Conservation (phyloP, 2,329 filamentous ascomycete genomes). For the Calonectria pseudoreteaudii region DNA sequence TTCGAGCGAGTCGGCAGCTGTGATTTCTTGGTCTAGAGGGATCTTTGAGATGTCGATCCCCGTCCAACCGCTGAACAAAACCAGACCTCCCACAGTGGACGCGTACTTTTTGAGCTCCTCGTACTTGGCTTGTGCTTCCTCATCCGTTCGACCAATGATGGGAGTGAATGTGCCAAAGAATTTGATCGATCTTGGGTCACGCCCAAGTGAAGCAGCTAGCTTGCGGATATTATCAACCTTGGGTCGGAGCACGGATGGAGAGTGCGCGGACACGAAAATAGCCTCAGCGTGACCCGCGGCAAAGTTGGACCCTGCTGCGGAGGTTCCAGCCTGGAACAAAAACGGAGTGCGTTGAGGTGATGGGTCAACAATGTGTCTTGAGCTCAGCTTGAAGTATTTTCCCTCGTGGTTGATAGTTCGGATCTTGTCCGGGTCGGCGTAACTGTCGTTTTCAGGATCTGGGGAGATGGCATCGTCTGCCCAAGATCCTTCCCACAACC, state of each 20-base stretch:
- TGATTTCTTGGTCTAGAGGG: conserved; percentile 68
- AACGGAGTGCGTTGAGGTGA: conserved; percentile 69
- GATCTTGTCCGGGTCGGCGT: conserved; percentile 69
- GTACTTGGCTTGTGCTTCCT: conserved; percentile 65
- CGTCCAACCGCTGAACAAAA: conserved; percentile 68
- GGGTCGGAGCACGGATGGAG: conserved; percentile 58
- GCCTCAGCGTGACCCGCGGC: conserved; percentile 70
- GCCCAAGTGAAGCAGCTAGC: conserved; percentile 61
- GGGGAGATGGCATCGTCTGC: conserved; percentile 67
- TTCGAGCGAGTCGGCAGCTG: conserved; percentile 64
- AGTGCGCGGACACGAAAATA: conserved; percentile 69
- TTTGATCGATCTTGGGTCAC: conserved; percentile 68
- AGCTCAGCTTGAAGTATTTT: conserved; percentile 62
- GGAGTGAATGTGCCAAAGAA: conserved; percentile 65
- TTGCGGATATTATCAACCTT: conserved; percentile 66
- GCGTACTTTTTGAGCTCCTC: conserved; percentile 64
- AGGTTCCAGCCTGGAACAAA: conserved; percentile 70
- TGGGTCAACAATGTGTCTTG: conserved; percentile 62
- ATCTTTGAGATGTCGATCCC: conserved; percentile 70
- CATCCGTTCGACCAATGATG: conserved; percentile 61
- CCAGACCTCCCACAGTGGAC: conserved; percentile 64
- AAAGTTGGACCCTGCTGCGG: conserved; percentile 66
- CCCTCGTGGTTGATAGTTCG: conserved; percentile 71
- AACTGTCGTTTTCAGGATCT: conserved; percentile 65
- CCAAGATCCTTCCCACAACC: conserved; percentile 68